Percentiles rank a stretch among this genome's conserved stretches.
Conservation (phyloP, 1,139 yeast genomes). For the Blastobotrys arbuscula region DNA sequence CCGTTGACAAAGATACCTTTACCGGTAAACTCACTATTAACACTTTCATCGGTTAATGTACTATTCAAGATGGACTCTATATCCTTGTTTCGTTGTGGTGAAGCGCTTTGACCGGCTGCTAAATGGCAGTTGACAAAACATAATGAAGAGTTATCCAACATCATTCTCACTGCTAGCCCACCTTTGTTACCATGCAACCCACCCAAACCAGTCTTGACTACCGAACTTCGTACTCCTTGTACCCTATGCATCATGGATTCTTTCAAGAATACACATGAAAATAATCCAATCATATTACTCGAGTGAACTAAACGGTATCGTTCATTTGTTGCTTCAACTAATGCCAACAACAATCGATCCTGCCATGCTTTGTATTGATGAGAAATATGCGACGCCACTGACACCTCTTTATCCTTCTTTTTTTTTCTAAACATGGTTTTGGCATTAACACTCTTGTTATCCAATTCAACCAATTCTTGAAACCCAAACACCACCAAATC, state of each 20-base stretch:
- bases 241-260: conserved; percentile 46
- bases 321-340: conserved; percentile 24
- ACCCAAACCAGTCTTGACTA: conserved; percentile 89
- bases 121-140: conserved; percentile 83
- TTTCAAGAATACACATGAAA: conserved; percentile 61
- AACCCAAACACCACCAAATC: conserved; percentile 83
- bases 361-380: conserved; percentile 40
- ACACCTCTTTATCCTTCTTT: conserved; percentile 25
- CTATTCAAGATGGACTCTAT: conserved; percentile 61
- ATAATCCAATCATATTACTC: conserved; percentile 83
- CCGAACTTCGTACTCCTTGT: conserved; percentile 65
- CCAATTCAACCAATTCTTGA: conserved; percentile 88
- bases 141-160: conserved; percentile 64
- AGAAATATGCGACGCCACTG: conserved; percentile 32
- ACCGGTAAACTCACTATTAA: conserved; percentile 36
- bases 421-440: conserved; percentile 45
- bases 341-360: conserved; percentile 26
- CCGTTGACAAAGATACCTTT: conserved; percentile 42
- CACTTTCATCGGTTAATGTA: conserved; percentile 46
- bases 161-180: conserved; percentile 78
- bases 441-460: conserved; percentile 79
- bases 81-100: conserved; percentile 80
- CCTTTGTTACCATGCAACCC: conserved; percentile 97
- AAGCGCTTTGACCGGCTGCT: conserved; percentile 82
- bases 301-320: conserved; percentile 65